Percentiles rank a stretch among this genome's conserved stretches.
phyloP scores from a whole-genome alignment of 1,284 basidiomycete species.

The Ustilago cynodontis region DNA sequence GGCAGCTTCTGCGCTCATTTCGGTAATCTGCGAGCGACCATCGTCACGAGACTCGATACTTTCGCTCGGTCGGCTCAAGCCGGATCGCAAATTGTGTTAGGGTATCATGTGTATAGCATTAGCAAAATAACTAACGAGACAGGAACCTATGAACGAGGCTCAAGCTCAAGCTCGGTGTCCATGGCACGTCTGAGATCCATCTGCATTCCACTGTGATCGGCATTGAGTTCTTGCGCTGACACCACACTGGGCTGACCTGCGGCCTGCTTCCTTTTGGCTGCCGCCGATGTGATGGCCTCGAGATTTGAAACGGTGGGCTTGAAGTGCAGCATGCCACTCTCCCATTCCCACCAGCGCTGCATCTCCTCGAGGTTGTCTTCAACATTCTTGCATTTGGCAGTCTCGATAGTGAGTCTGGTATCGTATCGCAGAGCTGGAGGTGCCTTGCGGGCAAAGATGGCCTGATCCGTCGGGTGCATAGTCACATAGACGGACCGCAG shows the following conservation, averaged over 20 bases:
- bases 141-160: slow-evolving; percentile 17
- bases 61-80: background rate
- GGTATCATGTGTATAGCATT: slow-evolving; percentile 12
- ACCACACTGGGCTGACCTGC: slow-evolving; percentile 30
- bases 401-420: slow-evolving; percentile 44
- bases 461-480: slow-evolving; percentile 47
- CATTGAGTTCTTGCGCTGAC: slow-evolving; percentile 49
- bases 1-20: background rate
- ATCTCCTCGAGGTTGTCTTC: slow-evolving; percentile 53
- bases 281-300: slow-evolving; percentile 40
- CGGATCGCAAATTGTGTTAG: background rate
- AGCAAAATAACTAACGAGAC: background rate
- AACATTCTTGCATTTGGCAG: slow-evolving; percentile 42
- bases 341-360: slow-evolving; percentile 56
- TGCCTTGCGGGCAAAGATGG: slow-evolving; percentile 53
- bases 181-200: slow-evolving; percentile 43
- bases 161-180: slow-evolving; percentile 48
- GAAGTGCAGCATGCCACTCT: slow-evolving; percentile 48
- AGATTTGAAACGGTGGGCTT: slow-evolving; percentile 53
- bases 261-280: slow-evolving; percentile 36
- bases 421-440: slow-evolving; percentile 42
- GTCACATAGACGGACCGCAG: slow-evolving; percentile 50
- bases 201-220: slow-evolving; percentile 48
- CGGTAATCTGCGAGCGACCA: background rate
- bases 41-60: background rate